Base-by-base conservation (phyloP, 345 rosid genomes). In the Citrus australasica region DNA sequence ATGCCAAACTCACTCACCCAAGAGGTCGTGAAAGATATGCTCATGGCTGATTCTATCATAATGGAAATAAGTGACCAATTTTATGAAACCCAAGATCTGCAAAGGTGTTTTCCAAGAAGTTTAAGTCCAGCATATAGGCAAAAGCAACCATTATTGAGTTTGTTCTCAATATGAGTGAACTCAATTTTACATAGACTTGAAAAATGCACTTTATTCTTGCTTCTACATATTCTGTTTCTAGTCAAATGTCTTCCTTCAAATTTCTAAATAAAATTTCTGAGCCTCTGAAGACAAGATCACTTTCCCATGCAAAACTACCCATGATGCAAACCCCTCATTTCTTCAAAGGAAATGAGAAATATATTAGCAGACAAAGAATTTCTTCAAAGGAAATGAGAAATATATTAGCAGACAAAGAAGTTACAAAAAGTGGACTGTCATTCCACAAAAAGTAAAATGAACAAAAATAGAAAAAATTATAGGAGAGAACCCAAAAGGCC, bases 231-330 rank as follows among this genome's bases (percentile, higher is more conserved):
- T 9, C 11, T 67, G 53, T 37, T 40, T 4, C 7, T 53, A 32
- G 42, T n/a, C 17, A 38, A 7, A 78, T 53, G 27, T 65, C 59
- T 9, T 69, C 14, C 48, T 22, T 40, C 10, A 30, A 25, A 67
- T 40, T 67, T 58, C 78, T 17, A 79, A 42, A 67, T 19, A 21
- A 66, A 61, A 79, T 28, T n/a, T 28, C 66, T 38, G 24, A 62
- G 27, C 53, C 67, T 59, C 38, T 60, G 35, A 24, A 38, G 25
- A 60, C 22, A 59, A 66, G 48, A 66, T 67, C 60, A 42, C 38
- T 73, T 42, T 7, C 48, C 37, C 8, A 9, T 2, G 2, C 37
- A 63, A 63, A 66, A 35, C 38, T 37, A 66, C 16, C 11, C 48
- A 22, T 8, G 4, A 22, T 66, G 25, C 69, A 66, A 64, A 33